phyloP scores from a whole-genome alignment of 345 rosid genomes.

The Melastoma malabathricum region DNA sequence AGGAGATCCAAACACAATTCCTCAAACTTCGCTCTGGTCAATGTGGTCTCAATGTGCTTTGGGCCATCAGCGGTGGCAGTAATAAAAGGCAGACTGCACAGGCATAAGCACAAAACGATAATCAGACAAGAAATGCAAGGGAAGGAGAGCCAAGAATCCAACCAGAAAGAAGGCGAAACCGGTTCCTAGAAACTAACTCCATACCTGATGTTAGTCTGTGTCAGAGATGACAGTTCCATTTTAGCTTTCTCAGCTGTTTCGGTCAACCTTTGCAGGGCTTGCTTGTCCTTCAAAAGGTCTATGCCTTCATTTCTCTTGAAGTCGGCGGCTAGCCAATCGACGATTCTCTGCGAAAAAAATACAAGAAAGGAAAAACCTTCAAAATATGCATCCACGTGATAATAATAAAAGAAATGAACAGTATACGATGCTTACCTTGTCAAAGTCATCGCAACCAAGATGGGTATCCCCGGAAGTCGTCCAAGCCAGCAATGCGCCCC shows the following conservation, averaged over 20 bases:
- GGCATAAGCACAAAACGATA: not conserved
- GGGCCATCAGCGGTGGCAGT: constrained; percentile 86
- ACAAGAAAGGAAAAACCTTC: no score
- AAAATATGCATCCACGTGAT: no score
- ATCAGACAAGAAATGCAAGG: not conserved
- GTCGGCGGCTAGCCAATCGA: constrained; percentile 75
- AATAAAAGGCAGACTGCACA: constrained; percentile 81
- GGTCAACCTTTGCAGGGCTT: constrained; percentile 90
- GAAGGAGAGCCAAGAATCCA: no score
- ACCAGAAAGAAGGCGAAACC: no score
- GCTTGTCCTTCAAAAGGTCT: constrained; percentile 92
- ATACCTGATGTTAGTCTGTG: constrained; percentile 74
- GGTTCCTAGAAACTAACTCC: no score
- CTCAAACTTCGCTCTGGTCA: constrained; percentile 48
- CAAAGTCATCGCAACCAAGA: constrained; percentile 99
- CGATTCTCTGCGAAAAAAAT: constrained; percentile 83
- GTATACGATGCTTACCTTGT: constrained; percentile 58
- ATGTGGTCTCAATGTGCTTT: constrained; percentile 40
- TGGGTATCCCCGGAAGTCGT: constrained; percentile 98
- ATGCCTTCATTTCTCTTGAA: constrained; percentile 91
- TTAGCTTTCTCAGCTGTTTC: constrained; percentile 97
- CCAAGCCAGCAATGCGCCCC: constrained; percentile 73
- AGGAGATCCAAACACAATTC: constrained; percentile 42
- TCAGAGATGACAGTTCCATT: constrained; percentile 87
- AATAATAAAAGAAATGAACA: no score